Base-by-base conservation (phyloP, 495 filamentous ascomycete species). In the Penicillium pulvis region DNA sequence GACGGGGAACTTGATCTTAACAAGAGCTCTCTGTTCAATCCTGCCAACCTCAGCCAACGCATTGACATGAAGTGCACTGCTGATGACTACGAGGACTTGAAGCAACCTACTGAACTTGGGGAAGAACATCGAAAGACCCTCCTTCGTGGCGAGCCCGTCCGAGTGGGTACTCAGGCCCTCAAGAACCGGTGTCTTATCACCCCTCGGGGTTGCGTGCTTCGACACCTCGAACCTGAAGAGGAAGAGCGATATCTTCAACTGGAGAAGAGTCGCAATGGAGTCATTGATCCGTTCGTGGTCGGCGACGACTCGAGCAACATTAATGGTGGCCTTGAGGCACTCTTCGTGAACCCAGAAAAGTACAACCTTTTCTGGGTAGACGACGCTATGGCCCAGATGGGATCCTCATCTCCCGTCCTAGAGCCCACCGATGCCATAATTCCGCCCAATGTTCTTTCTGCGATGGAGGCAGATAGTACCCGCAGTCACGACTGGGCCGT, bases 241-340 rank as follows among this genome's bases (percentile, higher is more conserved):
- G 91, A 96, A 59, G 80, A 88, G 23, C 83, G 87, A 9, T 93
- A 90, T 57, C 74, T 97, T 14, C 79, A 84, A 52, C 79, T 96
- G 0, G 90, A 96, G 71, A 79, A 83, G 57, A 79, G 73, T 50
- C 74, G 89, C 48, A 74, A 79, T 19, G 61, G 59, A 24, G 41
- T 62, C 6, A 36, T 66, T 1, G 72, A 75, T 54, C 57, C 64
- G 1, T 71, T 70, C 58, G 62, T 69, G 46, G 71, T 72, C 12
- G 73, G 75, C 16, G 72, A 73, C 10, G 75, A 77, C 51, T 56
- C 64, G 10, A 74, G 65, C 53, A 78, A 80, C 46, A 70, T 71
- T 41, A 71, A 68, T n/a, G 75, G 77, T 3, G 75, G 75, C 5
- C 65, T 80, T 11, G 75, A 78, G 45, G 75, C 75, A 1, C 71